These are phyloP conservation scores for Cornus florida DNA, from an alignment of 148 eudicot genomes.

Conservation along the genomic window DNA sequence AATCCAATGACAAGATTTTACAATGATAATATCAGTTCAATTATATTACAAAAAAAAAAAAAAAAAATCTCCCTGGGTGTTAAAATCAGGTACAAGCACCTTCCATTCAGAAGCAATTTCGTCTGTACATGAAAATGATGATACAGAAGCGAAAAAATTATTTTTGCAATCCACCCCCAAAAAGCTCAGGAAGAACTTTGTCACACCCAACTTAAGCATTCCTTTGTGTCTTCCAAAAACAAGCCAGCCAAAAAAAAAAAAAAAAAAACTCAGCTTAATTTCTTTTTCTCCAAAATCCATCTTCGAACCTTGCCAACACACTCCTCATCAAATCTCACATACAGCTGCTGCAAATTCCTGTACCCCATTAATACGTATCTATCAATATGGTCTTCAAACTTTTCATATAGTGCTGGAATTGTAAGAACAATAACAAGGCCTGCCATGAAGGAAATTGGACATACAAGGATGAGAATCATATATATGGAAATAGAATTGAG, in stretches of 20 bases:
- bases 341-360: slow-evolving; percentile 30
- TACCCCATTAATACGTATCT: slow-evolving; percentile 22
- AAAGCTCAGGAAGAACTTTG: not conserved
- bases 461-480: not conserved
- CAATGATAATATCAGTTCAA: not conserved
- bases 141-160: not conserved
- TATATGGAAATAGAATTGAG: not conserved
- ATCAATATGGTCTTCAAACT: slow-evolving; percentile 57
- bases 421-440: slow-evolving; percentile 66
- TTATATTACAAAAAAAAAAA: no score
- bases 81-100: no score
- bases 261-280: slow-evolving; percentile 31
- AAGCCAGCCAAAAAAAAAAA: not conserved
- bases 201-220: not conserved
- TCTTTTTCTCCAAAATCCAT: slow-evolving; percentile 58
- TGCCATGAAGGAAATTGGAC: slow-evolving; percentile 26
- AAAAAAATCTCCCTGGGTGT: not conserved
- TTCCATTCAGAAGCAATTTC: no score
- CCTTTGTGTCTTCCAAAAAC: not conserved
- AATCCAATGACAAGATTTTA: no score
- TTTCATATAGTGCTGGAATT: slow-evolving; percentile 77
- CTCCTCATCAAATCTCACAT: slow-evolving; percentile 38
- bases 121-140: not conserved
- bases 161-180: not conserved
- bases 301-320: slow-evolving; percentile 36